Conservation (phyloP, 805 yeast species). For the Zygotorulaspora chibaensis region DNA sequence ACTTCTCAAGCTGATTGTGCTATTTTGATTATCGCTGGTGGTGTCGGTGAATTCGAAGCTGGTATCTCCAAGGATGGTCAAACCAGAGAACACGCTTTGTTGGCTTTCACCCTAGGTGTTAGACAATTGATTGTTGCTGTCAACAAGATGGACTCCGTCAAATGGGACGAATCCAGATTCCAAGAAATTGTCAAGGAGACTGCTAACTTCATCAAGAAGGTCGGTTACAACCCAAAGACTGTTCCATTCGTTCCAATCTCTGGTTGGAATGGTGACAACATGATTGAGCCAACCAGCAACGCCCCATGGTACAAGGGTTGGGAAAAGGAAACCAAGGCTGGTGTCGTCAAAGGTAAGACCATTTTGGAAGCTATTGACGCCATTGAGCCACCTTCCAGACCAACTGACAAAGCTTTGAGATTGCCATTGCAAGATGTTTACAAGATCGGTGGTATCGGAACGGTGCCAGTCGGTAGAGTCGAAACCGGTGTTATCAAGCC, state of each 20-base stretch:
- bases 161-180: constrained; percentile 80
- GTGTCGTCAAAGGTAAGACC: constrained; percentile 72
- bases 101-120: constrained; percentile 87
- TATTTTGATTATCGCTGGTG: constrained; percentile 84
- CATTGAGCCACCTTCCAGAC: constrained; percentile 75
- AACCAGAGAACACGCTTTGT: constrained; percentile 91
- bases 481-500: constrained; percentile 90
- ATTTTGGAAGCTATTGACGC: constrained; percentile 81
- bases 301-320: constrained; percentile 88
- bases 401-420: constrained; percentile 82
- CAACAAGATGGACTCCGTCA: constrained; percentile 93
- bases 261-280: constrained; percentile 92
- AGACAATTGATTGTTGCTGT: constrained; percentile 82
- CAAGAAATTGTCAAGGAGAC: constrained; percentile 74
- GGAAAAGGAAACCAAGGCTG: constrained; percentile 72
- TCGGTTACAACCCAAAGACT: constrained; percentile 77
- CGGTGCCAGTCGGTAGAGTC: constrained; percentile 92
- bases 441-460: constrained; percentile 90
- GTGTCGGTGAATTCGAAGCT: constrained; percentile 93
- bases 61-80: constrained; percentile 94
- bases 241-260: constrained; percentile 87
- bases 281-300: constrained; percentile 78
- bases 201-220: constrained; percentile 76
- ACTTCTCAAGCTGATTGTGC: constrained; percentile 93
- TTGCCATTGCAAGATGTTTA: constrained; percentile 87